Evolutionary conservation across 2,329 filamentous ascomycete species (phyloP), one percentile per base, ranked within the genome.

Genomic region (Fusarium neocosmosporiellum): DNA sequence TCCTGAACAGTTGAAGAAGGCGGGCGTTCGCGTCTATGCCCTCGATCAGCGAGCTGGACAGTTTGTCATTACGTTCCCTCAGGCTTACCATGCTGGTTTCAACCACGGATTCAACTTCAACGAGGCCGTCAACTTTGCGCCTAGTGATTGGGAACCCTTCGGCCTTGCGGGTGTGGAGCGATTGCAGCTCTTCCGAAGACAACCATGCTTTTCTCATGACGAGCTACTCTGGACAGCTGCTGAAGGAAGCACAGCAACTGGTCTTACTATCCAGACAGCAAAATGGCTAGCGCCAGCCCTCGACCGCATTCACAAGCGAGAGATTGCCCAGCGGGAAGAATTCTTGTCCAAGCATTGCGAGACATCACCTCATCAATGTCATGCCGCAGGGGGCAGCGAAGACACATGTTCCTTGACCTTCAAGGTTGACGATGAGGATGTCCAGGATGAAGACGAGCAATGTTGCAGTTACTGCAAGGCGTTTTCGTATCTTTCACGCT

Each of bases 91-190:
- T 80, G 96, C 96, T 7, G 96, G 96, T 0, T 99, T 99, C 84
- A 99, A 99, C 78, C 96, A 99, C 77, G 96, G 93, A 0, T 99
- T 99, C 86, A 99, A 99, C 80, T 97, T 98, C 83, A 99, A 99
- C 76, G 96, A 99, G 81, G 96, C 96, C 7, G 96, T 99, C 75
- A 99, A 99, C 80, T 99, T 99, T 83, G 96, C 96, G 0, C 96
- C 96, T 0, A 88, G 87, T 31, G 96, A 99, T 77, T 99, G 96
- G 96, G 96, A 99, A 78, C 94, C 95, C 0, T 97, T 91, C 79
- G 96, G 96, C 2, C 91, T 96, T 63, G 88, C 91, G 31, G 95
- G 96, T 1, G 95, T 98, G 1, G 92, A 96, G 77, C 89, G 96
- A 73, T 86, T 98, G 33, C 94, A 96, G 76, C 89, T 92, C 58